phyloP scores from a whole-genome alignment of 148 eudicot species.

The Fallopia convolvulus region DNA sequence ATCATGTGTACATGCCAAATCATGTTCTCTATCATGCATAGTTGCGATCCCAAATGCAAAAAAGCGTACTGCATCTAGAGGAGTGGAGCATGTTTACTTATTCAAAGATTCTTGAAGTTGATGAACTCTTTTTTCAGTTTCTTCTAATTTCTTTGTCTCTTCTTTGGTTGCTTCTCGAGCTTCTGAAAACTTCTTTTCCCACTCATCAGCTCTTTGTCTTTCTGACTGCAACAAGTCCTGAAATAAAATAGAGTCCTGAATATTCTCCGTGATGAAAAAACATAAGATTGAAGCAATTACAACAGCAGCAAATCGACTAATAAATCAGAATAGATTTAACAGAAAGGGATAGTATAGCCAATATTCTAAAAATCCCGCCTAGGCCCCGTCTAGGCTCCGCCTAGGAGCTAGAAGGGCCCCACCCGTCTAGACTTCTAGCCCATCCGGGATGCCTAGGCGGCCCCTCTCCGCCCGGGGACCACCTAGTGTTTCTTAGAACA shows the following conservation, averaged over 20 bases:
- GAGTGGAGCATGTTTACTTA: constrained; percentile 37
- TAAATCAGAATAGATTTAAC: background rate
- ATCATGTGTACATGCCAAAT: background rate
- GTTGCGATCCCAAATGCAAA: background rate
- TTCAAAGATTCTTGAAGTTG: constrained; percentile 77
- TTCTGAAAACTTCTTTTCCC: constrained; percentile 59
- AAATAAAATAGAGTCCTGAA: background rate
- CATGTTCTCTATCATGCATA: background rate
- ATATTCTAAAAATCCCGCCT: too few relatives aligned
- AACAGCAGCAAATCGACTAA: background rate
- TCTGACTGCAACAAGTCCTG: constrained; percentile 62
- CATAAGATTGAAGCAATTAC: background rate
- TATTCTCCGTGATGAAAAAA: background rate
- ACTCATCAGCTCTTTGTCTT: constrained; percentile 62
- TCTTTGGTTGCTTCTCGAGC: constrained; percentile 61
- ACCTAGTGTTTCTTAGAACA: too few relatives aligned
- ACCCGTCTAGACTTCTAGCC: too few relatives aligned
- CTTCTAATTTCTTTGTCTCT: constrained; percentile 65
- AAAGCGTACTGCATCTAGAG: background rate
- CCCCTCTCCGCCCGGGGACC: too few relatives aligned
- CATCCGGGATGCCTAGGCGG: too few relatives aligned
- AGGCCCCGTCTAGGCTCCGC: too few relatives aligned
- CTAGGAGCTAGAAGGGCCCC: too few relatives aligned
- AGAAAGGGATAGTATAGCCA: background rate
- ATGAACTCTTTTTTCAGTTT: constrained; percentile 76